Evolutionary conservation across 2,329 filamentous ascomycete genomes (phyloP).

Genomic region (Pseudogymnoascus sp.): DNA sequence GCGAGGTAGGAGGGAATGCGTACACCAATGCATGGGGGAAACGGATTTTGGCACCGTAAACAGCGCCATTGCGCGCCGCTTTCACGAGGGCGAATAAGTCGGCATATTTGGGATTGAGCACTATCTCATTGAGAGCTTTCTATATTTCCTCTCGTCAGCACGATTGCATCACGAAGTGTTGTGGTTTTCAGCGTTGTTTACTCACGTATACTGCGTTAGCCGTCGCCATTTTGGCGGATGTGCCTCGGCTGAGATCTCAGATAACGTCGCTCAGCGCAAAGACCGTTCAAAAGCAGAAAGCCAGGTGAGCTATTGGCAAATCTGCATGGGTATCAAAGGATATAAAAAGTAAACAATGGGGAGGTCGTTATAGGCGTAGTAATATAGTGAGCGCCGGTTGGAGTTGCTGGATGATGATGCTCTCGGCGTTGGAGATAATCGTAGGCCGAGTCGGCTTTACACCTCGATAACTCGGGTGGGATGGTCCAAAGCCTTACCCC

Average conservation of each 20-base stretch:
- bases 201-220: slow-evolving; percentile 1
- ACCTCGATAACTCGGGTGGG: background rate
- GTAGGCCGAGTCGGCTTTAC: slow-evolving; percentile 3
- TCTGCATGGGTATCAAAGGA: slow-evolving; percentile 3
- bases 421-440: background rate
- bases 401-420: background rate
- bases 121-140: slow-evolving; percentile 57
- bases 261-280: background rate
- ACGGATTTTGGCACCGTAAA: slow-evolving; percentile 95
- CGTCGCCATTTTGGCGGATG: slow-evolving; percentile 2
- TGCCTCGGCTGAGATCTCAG: slow-evolving; percentile 8
- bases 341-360: background rate
- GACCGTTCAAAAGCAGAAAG: background rate
- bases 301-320: background rate
- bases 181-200: slow-evolving; percentile 2
- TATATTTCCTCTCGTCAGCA: slow-evolving; percentile 10
- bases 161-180: slow-evolving; percentile 12
- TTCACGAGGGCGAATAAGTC: slow-evolving; percentile 80
- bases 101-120: slow-evolving; percentile 77
- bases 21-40: slow-evolving; percentile 94
- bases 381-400: background rate
- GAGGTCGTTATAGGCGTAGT: background rate
- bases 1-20: slow-evolving; percentile 17
- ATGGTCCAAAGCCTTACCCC: slow-evolving; percentile 4
- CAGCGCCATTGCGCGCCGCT: slow-evolving; percentile 88